Base-by-base conservation (phyloP, 495 filamentous ascomycete genomes). In the Talaromyces borbonicus region DNA sequence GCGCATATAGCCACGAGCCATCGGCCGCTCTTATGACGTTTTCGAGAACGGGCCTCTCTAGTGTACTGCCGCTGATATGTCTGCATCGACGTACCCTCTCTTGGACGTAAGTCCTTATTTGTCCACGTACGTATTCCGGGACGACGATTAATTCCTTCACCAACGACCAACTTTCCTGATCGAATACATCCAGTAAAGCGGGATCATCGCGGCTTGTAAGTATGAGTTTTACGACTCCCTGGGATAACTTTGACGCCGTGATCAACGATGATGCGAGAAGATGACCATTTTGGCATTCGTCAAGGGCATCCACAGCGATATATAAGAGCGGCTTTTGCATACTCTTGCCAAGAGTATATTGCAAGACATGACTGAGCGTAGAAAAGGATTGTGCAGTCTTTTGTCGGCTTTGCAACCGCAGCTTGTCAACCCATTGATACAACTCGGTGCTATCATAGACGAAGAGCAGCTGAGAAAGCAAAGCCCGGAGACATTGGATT, bases 1-100 rank as follows among this genome's bases (percentile, higher is more conserved):
- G 48, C 16, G 57, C 57, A 39, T 59, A 60, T 8, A 60, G 57
- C 58, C 58, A 60, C 18, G 59, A 51, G 15, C 57, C 54, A 19
- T 52, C 44, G 0, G 57, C 52, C n/a, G 40, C 31, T 14, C n/a
- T 16, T 1, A 1, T 1, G 8, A 38, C 35, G 2, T 38, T 18
- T 18, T 22, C n/a, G 14, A 48, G 36, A 30, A 6, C 38, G 20
- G 9, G 11, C 8, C 12, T 15, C 12, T 22, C 40, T 25, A 30
- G 22, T 23, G 36, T 22, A 5, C 2, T 18, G 14, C 8, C 40
- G 27, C 19, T 36, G 49, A 35, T 50, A n/a, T 18, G 24, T 14
- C 42, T 49, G 23, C 15, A 31, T 30, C 1, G 39, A 5, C n/a
- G 27, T 18, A 38, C 31, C 45, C 29, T 31, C 49, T 8, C 20